phyloP scores from a whole-genome alignment of 2,329 filamentous ascomycete species.

The Trichoderma hamatum region DNA sequence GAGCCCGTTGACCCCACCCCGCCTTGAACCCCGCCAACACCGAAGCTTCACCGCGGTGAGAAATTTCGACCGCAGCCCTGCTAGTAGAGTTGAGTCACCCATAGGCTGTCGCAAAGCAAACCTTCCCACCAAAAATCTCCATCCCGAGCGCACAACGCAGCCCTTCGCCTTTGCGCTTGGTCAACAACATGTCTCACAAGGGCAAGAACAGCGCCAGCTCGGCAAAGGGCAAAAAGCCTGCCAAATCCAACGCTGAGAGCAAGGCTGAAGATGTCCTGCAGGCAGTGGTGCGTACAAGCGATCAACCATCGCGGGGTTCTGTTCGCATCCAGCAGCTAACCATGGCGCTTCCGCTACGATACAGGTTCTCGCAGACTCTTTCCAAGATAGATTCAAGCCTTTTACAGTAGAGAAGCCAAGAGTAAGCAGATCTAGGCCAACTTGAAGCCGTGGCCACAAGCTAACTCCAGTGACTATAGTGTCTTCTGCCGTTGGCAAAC shows the following conservation, averaged over 20 bases:
- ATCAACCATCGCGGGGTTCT: slow-evolving; percentile 35
- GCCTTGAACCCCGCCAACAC: slow-evolving; percentile 24
- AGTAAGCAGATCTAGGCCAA: slow-evolving; percentile 48
- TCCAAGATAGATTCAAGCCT: slow-evolving; percentile 87
- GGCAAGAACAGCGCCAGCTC: slow-evolving; percentile 44
- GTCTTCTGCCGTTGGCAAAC: slow-evolving; percentile 90
- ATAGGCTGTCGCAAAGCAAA: slow-evolving; percentile 31
- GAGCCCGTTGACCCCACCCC: neutral
- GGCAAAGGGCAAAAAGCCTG: slow-evolving; percentile 56
- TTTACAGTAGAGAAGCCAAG: slow-evolving; percentile 87
- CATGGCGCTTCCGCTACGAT: neutral
- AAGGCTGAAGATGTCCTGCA: slow-evolving; percentile 63
- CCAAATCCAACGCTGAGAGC: slow-evolving; percentile 54
- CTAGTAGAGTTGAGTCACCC: slow-evolving; percentile 41
- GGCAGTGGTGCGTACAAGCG: slow-evolving; percentile 52
- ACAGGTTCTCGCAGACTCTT: slow-evolving; percentile 89
- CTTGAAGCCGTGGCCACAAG: neutral
- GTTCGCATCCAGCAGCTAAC: neutral
- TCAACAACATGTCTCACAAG: slow-evolving; percentile 50
- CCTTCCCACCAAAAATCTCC: slow-evolving; percentile 18
- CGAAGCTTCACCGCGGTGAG: slow-evolving; percentile 36
- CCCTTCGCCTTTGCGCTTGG: slow-evolving; percentile 1
- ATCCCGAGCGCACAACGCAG: slow-evolving; percentile 29
- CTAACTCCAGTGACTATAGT: slow-evolving; percentile 54
- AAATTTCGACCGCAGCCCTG: slow-evolving; percentile 33